A percentile compares a stretch with the other conserved stretches of the same genome.
Conservation (phyloP, 2,329 filamentous ascomycete species). For the Penicillium fuscoglaucum region DNA sequence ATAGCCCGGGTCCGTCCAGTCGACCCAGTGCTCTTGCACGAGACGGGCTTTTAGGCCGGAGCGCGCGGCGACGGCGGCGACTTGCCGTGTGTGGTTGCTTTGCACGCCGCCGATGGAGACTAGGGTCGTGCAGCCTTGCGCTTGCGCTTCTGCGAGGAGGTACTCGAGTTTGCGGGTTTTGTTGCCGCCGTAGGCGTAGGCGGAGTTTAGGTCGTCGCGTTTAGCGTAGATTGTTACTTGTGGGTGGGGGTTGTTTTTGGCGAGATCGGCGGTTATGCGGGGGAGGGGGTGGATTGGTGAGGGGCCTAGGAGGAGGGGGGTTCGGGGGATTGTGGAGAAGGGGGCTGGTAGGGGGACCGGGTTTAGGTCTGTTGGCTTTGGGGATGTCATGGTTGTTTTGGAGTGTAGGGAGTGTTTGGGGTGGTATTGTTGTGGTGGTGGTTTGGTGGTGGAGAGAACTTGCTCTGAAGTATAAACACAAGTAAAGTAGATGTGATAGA, state of each 20-base stretch:
- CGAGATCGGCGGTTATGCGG: conserved; percentile 62
- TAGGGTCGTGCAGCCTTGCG: conserved; percentile 60
- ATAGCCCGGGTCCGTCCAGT: conserved; percentile 61
- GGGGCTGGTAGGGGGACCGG: conserved; percentile 54
- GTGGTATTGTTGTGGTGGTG: not conserved
- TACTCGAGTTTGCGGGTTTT: conserved; percentile 72
- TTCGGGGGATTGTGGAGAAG: conserved; percentile 63
- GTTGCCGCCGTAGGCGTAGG: conserved; percentile 67
- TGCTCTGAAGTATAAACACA: not conserved
- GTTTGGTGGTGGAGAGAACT: not conserved
- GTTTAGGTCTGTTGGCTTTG: not conserved
- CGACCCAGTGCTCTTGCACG: conserved; percentile 69
- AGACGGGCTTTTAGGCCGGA: conserved; percentile 54
- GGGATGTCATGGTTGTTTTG: not conserved
- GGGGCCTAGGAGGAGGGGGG: conserved; percentile 64
- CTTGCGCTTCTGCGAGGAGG: conserved; percentile 62
- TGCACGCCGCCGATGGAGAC: conserved; percentile 68
- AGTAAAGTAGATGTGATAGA: not conserved
- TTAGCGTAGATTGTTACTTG: conserved; percentile 68
- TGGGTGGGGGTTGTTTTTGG: conserved; percentile 36
- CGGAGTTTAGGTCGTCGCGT: conserved; percentile 70
- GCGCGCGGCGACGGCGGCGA: conserved; percentile 62
- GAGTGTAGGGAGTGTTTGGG: not conserved
- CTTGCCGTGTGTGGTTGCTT: conserved; percentile 69
- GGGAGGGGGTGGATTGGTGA: conserved; percentile 69